Evolutionary conservation across 768 basidiomycete species (phyloP), one percentile per base, ranked within the genome.

Genomic region (Pulveroboletus sp.): DNA sequence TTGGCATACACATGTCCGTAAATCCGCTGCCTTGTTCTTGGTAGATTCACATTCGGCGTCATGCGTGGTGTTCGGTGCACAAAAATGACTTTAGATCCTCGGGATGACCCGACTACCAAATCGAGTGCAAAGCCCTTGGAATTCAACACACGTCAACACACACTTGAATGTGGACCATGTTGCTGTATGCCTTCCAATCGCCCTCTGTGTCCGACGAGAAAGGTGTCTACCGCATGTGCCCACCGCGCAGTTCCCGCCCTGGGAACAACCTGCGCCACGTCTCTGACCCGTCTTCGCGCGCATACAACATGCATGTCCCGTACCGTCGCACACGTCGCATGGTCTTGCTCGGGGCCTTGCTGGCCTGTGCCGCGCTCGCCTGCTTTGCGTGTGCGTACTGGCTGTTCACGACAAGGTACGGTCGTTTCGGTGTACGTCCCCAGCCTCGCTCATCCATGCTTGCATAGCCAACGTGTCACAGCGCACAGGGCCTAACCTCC

Each of bases 161-260:
- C 31, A n/a, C n/a, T n/a, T n/a, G n/a, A n/a, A n/a, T n/a, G n/a
- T n/a, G n/a, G n/a, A n/a, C n/a, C 27, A 39, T 49, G 7, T 32
- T 64, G 34, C 46, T 36, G 29, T 47, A 66, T 48, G 55, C 47
- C 2, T 67, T 63, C 52, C 65, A 67, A 40, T 88, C 86, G 5
- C 85, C 86, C 27, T 85, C 87, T 1, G 68, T 86, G 20, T 73
- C 78, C 6, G 66, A 82, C 50, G 85, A 89, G 64, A 81, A 78
- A 60, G 85, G 87, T 25, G 66, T 75, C 32, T 83, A 87, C 56
- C 75, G 84, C 40, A 77, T 87, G 69, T 76, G 78, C n/a, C 74
- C 71, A 41, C 57, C 56, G 60, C 74, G 78, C 14, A 52, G 47
- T 39, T 62, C 58, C 29, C 52, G 56, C 6, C 34, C 58, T 0